Percentiles rank a stretch among this genome's conserved stretches.
These are phyloP conservation scores for Botrytis deweyae DNA, from an alignment of 2,329 filamentous ascomycete genomes.

Conservation along the genomic window DNA sequence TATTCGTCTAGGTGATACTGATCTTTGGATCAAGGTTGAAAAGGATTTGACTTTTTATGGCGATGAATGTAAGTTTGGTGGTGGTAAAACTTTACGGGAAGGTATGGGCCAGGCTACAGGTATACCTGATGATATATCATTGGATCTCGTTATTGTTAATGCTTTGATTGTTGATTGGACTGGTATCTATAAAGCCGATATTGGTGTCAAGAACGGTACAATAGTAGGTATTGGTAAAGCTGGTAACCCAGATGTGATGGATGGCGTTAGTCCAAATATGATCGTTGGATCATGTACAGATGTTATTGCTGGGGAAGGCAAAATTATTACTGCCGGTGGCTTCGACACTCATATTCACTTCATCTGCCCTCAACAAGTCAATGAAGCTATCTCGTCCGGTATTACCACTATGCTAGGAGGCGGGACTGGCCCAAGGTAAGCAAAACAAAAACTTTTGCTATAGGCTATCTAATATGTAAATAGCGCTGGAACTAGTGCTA, in stretches of 20 bases:
- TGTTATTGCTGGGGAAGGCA: conserved; percentile 85
- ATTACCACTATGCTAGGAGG: conserved; percentile 90
- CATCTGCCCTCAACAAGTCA: conserved; percentile 89
- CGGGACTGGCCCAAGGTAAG: conserved; percentile 81
- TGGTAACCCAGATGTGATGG: conserved; percentile 96
- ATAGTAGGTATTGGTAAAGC: conserved; percentile 93
- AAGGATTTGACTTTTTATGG: conserved; percentile 81
- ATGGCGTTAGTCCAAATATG: conserved; percentile 75
- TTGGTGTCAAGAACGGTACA: conserved; percentile 83
- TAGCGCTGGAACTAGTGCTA: conserved; percentile 84
- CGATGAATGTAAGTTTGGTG: conserved; percentile 93
- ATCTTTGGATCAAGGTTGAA: conserved; percentile 89
- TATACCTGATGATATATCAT: conserved; percentile 64
- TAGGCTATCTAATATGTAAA: conserved; percentile 20
- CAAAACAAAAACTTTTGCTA: not conserved
- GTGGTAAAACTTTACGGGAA: conserved; percentile 89
- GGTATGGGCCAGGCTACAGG: conserved; percentile 94
- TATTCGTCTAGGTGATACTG: conserved; percentile 78
- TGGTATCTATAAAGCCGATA: conserved; percentile 95
- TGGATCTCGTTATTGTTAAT: conserved; percentile 87
- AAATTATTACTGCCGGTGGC: conserved; percentile 87
- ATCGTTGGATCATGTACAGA: conserved; percentile 86
- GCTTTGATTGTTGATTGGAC: conserved; percentile 87
- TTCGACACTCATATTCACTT: conserved; percentile 91
- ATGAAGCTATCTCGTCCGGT: conserved; percentile 80